phyloP scores from a whole-genome alignment of 345 rosid species.

The Corchorus capsularis region DNA sequence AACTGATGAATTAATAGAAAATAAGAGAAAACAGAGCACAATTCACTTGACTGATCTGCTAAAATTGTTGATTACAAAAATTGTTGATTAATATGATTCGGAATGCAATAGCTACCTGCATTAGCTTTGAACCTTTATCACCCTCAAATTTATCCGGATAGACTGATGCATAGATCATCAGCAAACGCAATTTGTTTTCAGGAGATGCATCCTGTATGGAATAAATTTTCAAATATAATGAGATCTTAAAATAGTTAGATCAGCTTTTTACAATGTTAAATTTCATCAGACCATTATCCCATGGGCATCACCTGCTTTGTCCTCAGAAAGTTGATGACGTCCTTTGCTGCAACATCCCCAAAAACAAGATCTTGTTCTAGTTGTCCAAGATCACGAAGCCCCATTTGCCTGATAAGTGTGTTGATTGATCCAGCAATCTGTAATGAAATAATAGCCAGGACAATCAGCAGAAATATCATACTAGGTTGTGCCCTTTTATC shows the following conservation, averaged over 20 bases:
- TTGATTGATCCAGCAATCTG: conserved; percentile 92
- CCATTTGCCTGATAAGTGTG: conserved; percentile 58
- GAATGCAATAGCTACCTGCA: conserved; percentile 65
- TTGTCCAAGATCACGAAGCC: conserved; percentile 89
- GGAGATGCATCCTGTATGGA: conserved; percentile 63
- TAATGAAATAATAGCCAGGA: conserved; percentile 12
- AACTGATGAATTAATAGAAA: conserved; percentile 44
- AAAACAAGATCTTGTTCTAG: conserved; percentile 98
- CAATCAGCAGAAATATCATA: conserved; percentile 18
- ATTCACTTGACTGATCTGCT: neutral
- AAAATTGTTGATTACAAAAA: neutral
- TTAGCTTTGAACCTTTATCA: conserved; percentile 79
- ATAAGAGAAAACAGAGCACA: conserved; percentile 1
- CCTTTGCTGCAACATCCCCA: conserved; percentile 94
- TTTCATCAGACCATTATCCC: conserved; percentile 3
- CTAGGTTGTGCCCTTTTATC: neutral
- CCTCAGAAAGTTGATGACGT: conserved; percentile 79
- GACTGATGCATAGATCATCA: conserved; percentile 84
- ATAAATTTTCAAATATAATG: neutral
- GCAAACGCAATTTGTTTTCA: conserved; percentile 81
- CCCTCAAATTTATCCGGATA: conserved; percentile 96
- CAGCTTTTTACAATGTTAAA: neutral
- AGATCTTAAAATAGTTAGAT: neutral
- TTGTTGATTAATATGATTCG: neutral
- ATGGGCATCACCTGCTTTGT: conserved; percentile 55